Conservation (phyloP, 306 rosid genomes). For the Cicer arietinum region DNA sequence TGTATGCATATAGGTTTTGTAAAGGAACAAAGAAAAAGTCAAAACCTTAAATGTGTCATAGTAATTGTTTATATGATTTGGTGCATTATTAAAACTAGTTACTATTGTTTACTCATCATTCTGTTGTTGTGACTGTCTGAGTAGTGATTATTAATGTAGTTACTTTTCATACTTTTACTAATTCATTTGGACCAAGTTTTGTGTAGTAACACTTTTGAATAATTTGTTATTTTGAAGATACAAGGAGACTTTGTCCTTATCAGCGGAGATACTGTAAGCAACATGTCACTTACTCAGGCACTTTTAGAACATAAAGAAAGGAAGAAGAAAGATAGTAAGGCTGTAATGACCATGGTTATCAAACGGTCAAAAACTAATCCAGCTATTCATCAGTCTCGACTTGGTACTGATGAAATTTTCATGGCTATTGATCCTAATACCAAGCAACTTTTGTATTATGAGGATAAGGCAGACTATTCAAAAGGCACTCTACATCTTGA, state of each 20-base stretch:
- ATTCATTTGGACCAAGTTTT: slow-evolving; percentile 11
- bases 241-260: slow-evolving; percentile 95
- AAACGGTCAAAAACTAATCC: slow-evolving; percentile 87
- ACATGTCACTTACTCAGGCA: slow-evolving; percentile 92
- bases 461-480: slow-evolving; percentile 77
- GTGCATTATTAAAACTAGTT: neutral
- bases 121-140: slow-evolving; percentile 10
- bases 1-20: neutral
- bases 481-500: slow-evolving; percentile 76
- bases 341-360: slow-evolving; percentile 95
- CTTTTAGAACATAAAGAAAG: slow-evolving; percentile 92
- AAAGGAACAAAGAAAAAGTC: neutral
- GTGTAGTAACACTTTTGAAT: slow-evolving; percentile 42
- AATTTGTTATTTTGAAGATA: slow-evolving; percentile 67
- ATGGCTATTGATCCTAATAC: slow-evolving; percentile 89
- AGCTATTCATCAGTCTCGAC: slow-evolving; percentile 84
- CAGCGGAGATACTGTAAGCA: slow-evolving; percentile 97
- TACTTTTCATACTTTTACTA: neutral
- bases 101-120: neutral
- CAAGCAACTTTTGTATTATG: slow-evolving; percentile 88
- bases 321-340: slow-evolving; percentile 87
- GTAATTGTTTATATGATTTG: neutral
- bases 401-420: slow-evolving; percentile 94
- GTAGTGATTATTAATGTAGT: slow-evolving; percentile 27
- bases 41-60: slow-evolving; percentile 4